Conservation (phyloP, 805 yeast genomes). For the Dipodascus albidus region DNA sequence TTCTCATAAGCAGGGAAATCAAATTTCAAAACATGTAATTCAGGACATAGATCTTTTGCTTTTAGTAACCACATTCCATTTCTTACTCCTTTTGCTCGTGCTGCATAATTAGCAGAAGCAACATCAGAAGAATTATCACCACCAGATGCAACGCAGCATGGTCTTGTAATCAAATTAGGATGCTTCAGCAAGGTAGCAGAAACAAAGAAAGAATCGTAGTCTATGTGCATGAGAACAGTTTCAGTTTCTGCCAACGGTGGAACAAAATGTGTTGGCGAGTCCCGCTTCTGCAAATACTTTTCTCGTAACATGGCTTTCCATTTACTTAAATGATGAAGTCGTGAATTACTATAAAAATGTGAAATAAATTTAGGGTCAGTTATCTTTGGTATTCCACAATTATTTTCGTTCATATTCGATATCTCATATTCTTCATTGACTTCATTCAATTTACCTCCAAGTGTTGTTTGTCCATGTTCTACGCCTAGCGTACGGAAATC, state of each 20-base stretch:
- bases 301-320: slow-evolving; percentile 50
- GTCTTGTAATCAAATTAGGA: slow-evolving; percentile 45
- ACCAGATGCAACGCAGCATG: slow-evolving; percentile 52
- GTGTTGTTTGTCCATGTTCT: neutral
- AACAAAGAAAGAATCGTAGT: slow-evolving; percentile 91
- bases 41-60: slow-evolving; percentile 59
- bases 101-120: slow-evolving; percentile 86
- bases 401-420: neutral
- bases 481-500: slow-evolving; percentile 39
- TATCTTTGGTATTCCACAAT: slow-evolving; percentile 37
- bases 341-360: slow-evolving; percentile 65
- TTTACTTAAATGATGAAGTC: slow-evolving; percentile 78
- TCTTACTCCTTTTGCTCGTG: slow-evolving; percentile 61
- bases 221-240: slow-evolving; percentile 58
- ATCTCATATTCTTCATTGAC: neutral
- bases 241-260: too few relatives aligned
- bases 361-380: slow-evolving; percentile 65
- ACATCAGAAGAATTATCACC: slow-evolving; percentile 48
- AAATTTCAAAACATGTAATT: slow-evolving; percentile 51
- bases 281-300: slow-evolving; percentile 8
- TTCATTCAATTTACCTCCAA: neutral
- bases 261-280: slow-evolving; percentile 3
- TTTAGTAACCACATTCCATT: slow-evolving; percentile 85
- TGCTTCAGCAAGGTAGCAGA: slow-evolving; percentile 58
- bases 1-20: slow-evolving; percentile 64